These are phyloP conservation scores for Tetrahymena malaccensis DNA, from an alignment of 73 alveolate species.

Conservation along the genomic window DNA sequence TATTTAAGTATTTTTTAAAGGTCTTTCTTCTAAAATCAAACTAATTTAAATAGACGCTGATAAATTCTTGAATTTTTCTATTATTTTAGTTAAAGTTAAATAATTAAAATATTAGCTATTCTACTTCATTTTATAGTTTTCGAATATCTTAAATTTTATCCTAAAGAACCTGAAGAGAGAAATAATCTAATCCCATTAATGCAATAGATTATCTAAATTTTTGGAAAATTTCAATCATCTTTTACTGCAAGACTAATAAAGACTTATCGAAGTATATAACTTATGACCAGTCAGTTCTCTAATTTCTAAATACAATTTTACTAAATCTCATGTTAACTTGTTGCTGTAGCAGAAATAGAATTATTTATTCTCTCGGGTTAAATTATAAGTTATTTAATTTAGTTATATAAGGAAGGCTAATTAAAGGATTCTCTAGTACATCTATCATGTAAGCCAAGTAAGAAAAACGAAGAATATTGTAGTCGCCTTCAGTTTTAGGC, in stretches of 20 bases:
- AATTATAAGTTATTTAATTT: background rate
- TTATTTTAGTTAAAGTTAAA: background rate
- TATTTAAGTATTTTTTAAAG: background rate
- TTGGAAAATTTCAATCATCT: background rate
- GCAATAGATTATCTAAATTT: background rate
- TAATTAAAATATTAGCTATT: background rate
- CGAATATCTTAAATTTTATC: background rate
- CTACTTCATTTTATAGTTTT: background rate
- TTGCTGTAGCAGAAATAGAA: background rate
- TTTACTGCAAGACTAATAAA: background rate
- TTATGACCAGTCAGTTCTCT: background rate
- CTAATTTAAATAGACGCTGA: background rate
- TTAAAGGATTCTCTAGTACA: background rate
- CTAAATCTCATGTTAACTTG: background rate
- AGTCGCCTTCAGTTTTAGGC: background rate
- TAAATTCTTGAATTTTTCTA: background rate
- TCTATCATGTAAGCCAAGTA: background rate
- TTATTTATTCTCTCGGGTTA: background rate
- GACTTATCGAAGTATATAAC: background rate
- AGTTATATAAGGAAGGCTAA: background rate
- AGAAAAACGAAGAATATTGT: background rate
- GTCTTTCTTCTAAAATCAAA: background rate
- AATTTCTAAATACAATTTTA: background rate
- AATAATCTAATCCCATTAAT: background rate
- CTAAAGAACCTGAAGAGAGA: background rate